phyloP scores from a whole-genome alignment of 352 stramenopile genomes.

The Globisporangium cystogenes region DNA sequence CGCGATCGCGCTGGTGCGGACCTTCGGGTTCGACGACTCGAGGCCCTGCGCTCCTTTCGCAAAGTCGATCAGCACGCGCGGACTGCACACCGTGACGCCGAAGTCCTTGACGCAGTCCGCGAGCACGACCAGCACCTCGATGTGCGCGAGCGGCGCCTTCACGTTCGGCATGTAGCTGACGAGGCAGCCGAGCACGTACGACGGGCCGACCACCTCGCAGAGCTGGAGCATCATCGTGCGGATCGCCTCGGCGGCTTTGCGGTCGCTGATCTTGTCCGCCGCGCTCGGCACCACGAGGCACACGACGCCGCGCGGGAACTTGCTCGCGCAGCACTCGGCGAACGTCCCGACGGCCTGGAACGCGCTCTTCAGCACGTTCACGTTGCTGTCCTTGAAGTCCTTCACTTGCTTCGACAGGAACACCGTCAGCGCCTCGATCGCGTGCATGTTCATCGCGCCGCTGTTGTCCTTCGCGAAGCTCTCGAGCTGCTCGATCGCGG shows the following conservation, averaged over 20 bases:
- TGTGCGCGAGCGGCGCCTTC: conserved; percentile 71
- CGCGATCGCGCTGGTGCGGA: conserved; percentile 55
- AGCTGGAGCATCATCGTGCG: conserved; percentile 70
- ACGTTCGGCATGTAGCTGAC: conserved; percentile 73
- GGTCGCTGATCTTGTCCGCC: conserved; percentile 80
- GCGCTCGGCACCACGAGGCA: conserved; percentile 60
- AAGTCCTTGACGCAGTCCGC: conserved; percentile 75
- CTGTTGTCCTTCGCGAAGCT: conserved; percentile 46
- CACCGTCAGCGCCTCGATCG: conserved; percentile 73
- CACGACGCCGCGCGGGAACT: conserved; percentile 73
- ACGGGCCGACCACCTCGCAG: conserved; percentile 65
- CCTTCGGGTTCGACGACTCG: conserved; percentile 78
- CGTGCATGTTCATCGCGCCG: conserved; percentile 41
- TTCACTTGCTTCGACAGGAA: conserved; percentile 76
- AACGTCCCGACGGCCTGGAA: conserved; percentile 80
- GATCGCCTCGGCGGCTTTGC: conserved; percentile 68
- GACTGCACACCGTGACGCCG: conserved; percentile 62
- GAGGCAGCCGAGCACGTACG: conserved; percentile 74
- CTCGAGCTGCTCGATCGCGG: conserved; percentile 65
- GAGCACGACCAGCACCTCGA: conserved; percentile 60
- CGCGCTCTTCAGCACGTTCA: conserved; percentile 82
- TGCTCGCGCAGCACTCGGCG: conserved; percentile 42
- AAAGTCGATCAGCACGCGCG: conserved; percentile 67
- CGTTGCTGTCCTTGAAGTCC: conserved; percentile 87
- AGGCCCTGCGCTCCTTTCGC: conserved; percentile 65